phyloP scores from a whole-genome alignment of 495 filamentous ascomycete genomes.

The Hyaloscypha variabilis region DNA sequence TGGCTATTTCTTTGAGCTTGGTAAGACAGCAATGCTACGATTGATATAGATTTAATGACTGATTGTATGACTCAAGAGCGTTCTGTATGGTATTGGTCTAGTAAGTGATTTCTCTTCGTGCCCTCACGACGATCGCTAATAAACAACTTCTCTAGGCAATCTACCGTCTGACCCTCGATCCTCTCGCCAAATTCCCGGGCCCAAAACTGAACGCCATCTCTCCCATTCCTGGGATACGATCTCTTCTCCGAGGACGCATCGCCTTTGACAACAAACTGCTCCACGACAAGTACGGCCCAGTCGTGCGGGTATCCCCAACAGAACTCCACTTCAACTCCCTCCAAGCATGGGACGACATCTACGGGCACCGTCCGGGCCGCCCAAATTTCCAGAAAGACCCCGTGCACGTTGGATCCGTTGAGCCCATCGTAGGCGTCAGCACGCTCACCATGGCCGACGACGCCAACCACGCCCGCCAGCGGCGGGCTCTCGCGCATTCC shows the following conservation, averaged over 20 bases:
- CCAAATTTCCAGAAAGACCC: slow-evolving; percentile 20
- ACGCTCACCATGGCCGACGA: slow-evolving; percentile 39
- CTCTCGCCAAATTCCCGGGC: slow-evolving; percentile 21
- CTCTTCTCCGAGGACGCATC: slow-evolving; percentile 18
- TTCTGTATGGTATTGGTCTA: too few relatives aligned
- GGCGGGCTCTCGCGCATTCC: slow-evolving; percentile 49
- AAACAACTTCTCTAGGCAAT: too few relatives aligned
- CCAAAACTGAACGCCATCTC: slow-evolving; percentile 13
- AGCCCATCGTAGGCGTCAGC: slow-evolving; percentile 1
- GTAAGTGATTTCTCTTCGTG: too few relatives aligned
- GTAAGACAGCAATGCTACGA: too few relatives aligned
- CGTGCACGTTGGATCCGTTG: slow-evolving; percentile 8
- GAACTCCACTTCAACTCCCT: slow-evolving; percentile 17
- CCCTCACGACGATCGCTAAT: too few relatives aligned
- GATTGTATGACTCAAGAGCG: too few relatives aligned
- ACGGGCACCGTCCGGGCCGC: slow-evolving; percentile 8
- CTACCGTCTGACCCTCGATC: slow-evolving; percentile 21
- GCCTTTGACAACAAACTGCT: slow-evolving; percentile 21
- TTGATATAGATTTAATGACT: too few relatives aligned
- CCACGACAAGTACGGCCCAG: slow-evolving; percentile 32
- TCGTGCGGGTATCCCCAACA: slow-evolving; percentile 28
- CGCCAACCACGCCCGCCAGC: slow-evolving; percentile 45
- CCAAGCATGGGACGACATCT: slow-evolving; percentile 27
- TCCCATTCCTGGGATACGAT: slow-evolving; percentile 13
- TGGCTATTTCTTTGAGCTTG: too few relatives aligned